These are phyloP conservation scores for Arctium lappa DNA, from an alignment of 129 eudicot genomes.

Conservation along the genomic window DNA sequence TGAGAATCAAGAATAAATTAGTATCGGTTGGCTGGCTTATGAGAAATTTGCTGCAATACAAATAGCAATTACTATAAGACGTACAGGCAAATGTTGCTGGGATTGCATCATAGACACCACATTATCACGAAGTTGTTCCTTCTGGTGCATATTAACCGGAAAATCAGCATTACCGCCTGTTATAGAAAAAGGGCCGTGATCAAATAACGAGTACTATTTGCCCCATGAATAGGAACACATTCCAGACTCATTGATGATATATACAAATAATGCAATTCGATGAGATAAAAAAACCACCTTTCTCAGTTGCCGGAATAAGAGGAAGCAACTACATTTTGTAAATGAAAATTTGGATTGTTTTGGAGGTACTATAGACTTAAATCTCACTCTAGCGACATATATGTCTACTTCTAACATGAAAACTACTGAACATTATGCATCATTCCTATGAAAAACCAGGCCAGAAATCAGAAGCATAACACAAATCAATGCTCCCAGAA, in stretches of 20 bases:
- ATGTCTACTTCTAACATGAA: background rate
- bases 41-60: constrained; percentile 8
- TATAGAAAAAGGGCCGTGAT: constrained; percentile 9
- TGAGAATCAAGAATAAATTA: constrained; percentile 24
- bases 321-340: background rate
- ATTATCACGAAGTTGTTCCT: constrained; percentile 76
- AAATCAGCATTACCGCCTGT: constrained; percentile 65
- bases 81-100: constrained; percentile 72
- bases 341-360: background rate
- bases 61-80: constrained; percentile 7
- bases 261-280: background rate
- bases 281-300: background rate
- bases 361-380: background rate
- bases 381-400: too few species aligned
- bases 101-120: constrained; percentile 67
- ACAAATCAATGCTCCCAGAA: background rate
- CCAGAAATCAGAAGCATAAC: background rate
- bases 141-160: constrained; percentile 62
- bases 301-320: background rate
- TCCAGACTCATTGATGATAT: constrained; percentile 2
- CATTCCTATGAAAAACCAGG: background rate
- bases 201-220: background rate
- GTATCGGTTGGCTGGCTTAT: background rate
- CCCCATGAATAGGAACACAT: constrained; percentile 3
- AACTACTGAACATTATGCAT: background rate